These are phyloP conservation scores for Syzygium jambos DNA, from an alignment of 345 rosid genomes.

Conservation along the genomic window DNA sequence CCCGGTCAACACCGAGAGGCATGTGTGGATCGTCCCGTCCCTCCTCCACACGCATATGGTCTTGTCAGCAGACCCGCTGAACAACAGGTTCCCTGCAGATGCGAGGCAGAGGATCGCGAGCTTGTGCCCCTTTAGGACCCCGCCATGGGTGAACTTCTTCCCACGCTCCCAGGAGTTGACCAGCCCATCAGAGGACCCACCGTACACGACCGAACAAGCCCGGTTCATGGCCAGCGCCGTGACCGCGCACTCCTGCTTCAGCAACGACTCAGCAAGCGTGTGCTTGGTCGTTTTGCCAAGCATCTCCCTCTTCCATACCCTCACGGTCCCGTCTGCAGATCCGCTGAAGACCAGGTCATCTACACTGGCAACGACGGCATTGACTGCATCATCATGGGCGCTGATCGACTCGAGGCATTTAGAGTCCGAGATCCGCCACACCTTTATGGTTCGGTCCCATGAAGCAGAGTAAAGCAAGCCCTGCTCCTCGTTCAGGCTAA, in stretches of 20 bases:
- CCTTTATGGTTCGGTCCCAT: slow-evolving; percentile 90
- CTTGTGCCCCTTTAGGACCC: slow-evolving; percentile 77
- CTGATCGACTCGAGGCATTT: slow-evolving; percentile 74
- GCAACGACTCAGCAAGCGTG: slow-evolving; percentile 35
- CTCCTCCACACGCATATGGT: slow-evolving; percentile 90
- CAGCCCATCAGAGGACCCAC: slow-evolving; percentile 87
- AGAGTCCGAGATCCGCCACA: slow-evolving; percentile 84
- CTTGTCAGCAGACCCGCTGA: slow-evolving; percentile 96
- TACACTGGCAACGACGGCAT: slow-evolving; percentile 47
- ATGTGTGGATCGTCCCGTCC: slow-evolving; percentile 63
- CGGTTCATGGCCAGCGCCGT: slow-evolving; percentile 61
- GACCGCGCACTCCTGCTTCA: slow-evolving; percentile 86
- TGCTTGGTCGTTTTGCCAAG: slow-evolving; percentile 53
- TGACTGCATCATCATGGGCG: slow-evolving; percentile 95
- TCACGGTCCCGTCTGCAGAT: slow-evolving; percentile 89
- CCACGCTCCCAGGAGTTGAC: slow-evolving; percentile 85
- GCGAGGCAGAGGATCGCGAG: slow-evolving; percentile 80
- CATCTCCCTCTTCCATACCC: slow-evolving; percentile 70
- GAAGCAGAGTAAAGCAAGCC: slow-evolving; percentile 83
- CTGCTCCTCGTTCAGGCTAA: slow-evolving; percentile 55
- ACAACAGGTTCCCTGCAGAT: slow-evolving; percentile 62
- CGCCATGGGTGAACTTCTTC: slow-evolving; percentile 61
- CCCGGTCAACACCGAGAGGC: slow-evolving; percentile 80
- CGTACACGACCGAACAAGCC: slow-evolving; percentile 42
- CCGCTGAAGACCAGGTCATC: slow-evolving; percentile 71